A percentile compares a stretch with the other conserved stretches of the same genome.
phyloP scores from a whole-genome alignment of 1,284 basidiomycete genomes.

The Tilletia caries region DNA sequence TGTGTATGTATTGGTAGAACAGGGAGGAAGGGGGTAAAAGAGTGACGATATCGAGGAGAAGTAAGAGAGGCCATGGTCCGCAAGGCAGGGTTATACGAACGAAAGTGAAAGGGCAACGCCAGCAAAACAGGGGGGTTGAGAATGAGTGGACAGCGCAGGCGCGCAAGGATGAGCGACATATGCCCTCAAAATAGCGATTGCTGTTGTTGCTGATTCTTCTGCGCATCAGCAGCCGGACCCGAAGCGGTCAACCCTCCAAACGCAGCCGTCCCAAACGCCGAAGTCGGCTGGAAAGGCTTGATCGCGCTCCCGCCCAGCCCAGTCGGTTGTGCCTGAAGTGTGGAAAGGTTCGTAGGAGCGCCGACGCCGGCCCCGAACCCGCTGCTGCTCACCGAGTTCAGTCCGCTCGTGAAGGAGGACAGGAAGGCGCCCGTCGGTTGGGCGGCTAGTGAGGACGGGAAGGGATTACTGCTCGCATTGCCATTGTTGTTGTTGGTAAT shows the following conservation, averaged over 20 bases:
- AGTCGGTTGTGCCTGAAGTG: slow-evolving; percentile 32
- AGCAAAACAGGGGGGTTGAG: too few relatives aligned
- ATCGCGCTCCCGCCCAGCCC: slow-evolving; percentile 35
- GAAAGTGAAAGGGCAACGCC: too few relatives aligned
- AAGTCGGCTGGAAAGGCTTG: slow-evolving; percentile 48
- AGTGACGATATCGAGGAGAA: too few relatives aligned
- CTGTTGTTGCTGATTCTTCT: slow-evolving; percentile 8
- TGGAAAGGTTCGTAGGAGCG: slow-evolving; percentile 3
- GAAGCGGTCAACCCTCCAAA: slow-evolving; percentile 7
- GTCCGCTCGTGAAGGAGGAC: not conserved
- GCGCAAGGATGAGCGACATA: too few relatives aligned
- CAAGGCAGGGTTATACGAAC: too few relatives aligned
- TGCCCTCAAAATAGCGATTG: slow-evolving; percentile 2
- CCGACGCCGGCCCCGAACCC: too few relatives aligned
- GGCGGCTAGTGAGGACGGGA: not conserved
- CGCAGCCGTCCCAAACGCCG: slow-evolving; percentile 33
- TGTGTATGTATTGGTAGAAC: too few relatives aligned
- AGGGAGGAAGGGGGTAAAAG: too few relatives aligned
- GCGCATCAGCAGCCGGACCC: too few relatives aligned
- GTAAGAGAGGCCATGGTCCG: too few relatives aligned
- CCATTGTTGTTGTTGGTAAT: slow-evolving; percentile 5
- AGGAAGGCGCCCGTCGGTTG: slow-evolving; percentile 11
- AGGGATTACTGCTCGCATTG: not conserved
- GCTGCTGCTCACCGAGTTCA: not conserved
- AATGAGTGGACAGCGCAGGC: too few relatives aligned